These are phyloP conservation scores for Chalciporus sphaerocephalus DNA, from an alignment of 768 basidiomycete genomes.

Conservation along the genomic window DNA sequence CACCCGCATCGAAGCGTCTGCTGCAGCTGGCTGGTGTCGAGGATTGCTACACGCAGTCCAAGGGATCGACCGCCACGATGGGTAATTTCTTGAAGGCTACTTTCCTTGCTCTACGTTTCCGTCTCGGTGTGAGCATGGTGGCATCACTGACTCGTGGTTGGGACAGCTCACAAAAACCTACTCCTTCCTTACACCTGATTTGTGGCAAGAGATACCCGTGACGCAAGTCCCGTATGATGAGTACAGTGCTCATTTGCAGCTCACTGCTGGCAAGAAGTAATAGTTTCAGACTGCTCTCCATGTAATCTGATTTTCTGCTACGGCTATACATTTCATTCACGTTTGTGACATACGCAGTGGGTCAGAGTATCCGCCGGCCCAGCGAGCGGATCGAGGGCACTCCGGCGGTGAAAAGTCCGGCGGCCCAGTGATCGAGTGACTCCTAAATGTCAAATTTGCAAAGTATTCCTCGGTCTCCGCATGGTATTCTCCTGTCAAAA, in stretches of 20 bases:
- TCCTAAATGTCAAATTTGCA: no score
- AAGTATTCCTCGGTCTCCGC: no score
- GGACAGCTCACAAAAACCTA: conserved; percentile 96
- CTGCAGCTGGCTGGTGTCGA: conserved; percentile 96
- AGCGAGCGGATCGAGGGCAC: no score
- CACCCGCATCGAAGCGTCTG: conserved; percentile 94
- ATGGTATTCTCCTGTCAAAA: no score
- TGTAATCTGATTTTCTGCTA: conserved; percentile 2
- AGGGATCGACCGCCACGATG: conserved; percentile 98
- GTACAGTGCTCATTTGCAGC: conserved; percentile 87
- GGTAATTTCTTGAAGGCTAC: conserved; percentile 99
- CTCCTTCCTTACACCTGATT: conserved; percentile 94
- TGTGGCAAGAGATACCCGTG: conserved; percentile 92
- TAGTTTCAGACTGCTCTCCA: conserved; percentile 34
- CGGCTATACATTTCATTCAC: background rate
- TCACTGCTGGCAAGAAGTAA: conserved; percentile 75
- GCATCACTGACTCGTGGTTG: conserved; percentile 1
- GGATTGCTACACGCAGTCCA: conserved; percentile 96
- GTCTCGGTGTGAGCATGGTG: background rate
- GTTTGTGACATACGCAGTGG: background rate
- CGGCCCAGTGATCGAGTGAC: no score
- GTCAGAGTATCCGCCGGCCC: no score
- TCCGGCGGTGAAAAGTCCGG: no score
- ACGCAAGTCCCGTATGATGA: conserved; percentile 93
- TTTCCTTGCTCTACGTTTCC: conserved; percentile 72